Percentiles rank a stretch among this genome's conserved stretches.
phyloP scores from a whole-genome alignment of 1,139 yeast genomes.

The Zygosaccharomyces pseudobailii region DNA sequence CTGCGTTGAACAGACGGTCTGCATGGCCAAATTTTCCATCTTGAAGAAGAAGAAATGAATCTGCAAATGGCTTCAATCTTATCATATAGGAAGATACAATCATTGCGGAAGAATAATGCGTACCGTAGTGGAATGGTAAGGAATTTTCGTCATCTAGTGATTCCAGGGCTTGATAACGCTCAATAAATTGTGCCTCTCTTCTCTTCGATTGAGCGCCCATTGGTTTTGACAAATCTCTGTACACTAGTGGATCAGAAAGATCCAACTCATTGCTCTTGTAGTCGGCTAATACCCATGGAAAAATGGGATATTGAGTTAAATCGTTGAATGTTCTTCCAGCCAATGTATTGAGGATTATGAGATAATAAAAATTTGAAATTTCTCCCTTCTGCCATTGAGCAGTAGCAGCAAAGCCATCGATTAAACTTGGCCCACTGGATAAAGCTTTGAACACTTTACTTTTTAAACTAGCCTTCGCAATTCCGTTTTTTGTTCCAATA shows the following conservation, averaged over 20 bases:
- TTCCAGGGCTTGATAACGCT: conserved; percentile 62
- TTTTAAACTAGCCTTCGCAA: conserved; percentile 32
- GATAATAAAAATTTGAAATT: conserved; percentile 73
- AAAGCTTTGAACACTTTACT: conserved; percentile 41
- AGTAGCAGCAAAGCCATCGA: conserved; percentile 49
- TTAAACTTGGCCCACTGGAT: conserved; percentile 30
- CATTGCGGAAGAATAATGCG: conserved; percentile 91
- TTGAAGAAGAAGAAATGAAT: conserved; percentile 68
- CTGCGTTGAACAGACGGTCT: conserved; percentile 68
- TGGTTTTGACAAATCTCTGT: conserved; percentile 73
- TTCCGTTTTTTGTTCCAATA: conserved; percentile 31
- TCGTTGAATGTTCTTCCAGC: conserved; percentile 89
- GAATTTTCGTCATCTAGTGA: conserved; percentile 48
- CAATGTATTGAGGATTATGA: conserved; percentile 70
- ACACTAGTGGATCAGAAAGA: conserved; percentile 52
- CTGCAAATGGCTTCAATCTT: conserved; percentile 72
- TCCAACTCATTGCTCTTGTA: conserved; percentile 64
- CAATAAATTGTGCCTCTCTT: conserved; percentile 59
- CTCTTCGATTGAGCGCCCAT: conserved; percentile 77
- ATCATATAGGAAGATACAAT: conserved; percentile 76
- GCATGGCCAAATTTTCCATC: conserved; percentile 89
- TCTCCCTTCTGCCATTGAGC: conserved; percentile 70
- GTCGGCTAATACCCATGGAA: conserved; percentile 86
- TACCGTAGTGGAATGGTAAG: conserved; percentile 85
- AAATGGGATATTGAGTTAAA: conserved; percentile 81